Conservation (phyloP, 148 eudicot species). For the Drosera capensis region DNA sequence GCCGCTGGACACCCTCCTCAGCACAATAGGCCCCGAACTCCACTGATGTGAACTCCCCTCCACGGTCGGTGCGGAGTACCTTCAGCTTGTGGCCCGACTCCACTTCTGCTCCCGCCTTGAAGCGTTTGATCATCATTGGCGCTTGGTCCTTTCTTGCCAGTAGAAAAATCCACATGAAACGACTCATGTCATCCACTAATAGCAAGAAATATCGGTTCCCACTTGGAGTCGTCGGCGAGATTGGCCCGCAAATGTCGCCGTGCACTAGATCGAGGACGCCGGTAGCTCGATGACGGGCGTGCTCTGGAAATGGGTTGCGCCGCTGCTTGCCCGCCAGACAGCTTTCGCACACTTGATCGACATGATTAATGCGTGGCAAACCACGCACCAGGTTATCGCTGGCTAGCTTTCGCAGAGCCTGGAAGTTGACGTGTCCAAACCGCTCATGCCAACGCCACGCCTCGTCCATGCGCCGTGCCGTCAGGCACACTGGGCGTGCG, state of each 20-base stretch:
- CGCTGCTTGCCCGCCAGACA: constrained; percentile 2
- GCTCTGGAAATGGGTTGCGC: constrained; percentile 2
- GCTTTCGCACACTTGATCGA: too few relatives aligned
- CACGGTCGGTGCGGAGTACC: constrained; percentile 1
- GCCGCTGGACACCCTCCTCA: not conserved
- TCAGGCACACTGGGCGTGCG: constrained; percentile 1
- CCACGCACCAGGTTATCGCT: too few relatives aligned
- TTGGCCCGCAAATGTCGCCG: constrained; percentile 8
- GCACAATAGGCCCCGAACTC: constrained; percentile 5
- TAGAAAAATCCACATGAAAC: constrained; percentile 7
- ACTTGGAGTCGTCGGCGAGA: constrained; percentile 3
- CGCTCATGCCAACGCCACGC: constrained; percentile 4
- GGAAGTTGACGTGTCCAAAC: constrained; percentile 4
- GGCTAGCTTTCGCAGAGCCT: not conserved
- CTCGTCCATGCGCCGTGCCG: not conserved
- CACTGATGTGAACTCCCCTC: constrained; percentile 2
- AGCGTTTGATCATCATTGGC: constrained; percentile 2
- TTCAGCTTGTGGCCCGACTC: not conserved
- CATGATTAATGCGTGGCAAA: too few relatives aligned
- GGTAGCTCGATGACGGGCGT: not conserved
- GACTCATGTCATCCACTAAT: constrained; percentile 8
- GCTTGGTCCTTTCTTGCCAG: constrained; percentile 3
- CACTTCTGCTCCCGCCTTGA: constrained; percentile 6
- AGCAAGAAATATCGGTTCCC: not conserved
- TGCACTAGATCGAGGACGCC: constrained; percentile 1